Evolutionary conservation across 805 yeast species (phyloP).

Genomic region (Peterozyma xylosa): DNA sequence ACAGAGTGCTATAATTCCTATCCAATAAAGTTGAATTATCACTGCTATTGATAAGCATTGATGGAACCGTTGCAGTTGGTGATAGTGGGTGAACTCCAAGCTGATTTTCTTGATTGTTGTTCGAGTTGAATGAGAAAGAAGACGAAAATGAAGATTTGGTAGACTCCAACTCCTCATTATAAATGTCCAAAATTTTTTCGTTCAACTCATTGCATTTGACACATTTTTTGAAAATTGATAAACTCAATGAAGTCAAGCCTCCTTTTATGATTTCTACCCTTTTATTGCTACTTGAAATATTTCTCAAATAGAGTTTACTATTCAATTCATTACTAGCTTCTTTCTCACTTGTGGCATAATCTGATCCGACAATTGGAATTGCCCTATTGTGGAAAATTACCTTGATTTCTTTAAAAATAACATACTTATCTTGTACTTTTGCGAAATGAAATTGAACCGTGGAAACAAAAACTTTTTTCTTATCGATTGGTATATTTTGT

Average conservation of each 20-base stretch:
- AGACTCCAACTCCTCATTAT: neutral
- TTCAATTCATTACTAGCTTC: slow-evolving; percentile 3
- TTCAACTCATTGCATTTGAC: slow-evolving; percentile 2
- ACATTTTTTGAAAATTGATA: slow-evolving; percentile 16
- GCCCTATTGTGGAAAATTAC: slow-evolving; percentile 18
- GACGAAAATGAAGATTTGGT: neutral
- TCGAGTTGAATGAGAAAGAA: neutral
- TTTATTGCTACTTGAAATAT: slow-evolving; percentile 9
- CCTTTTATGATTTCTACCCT: slow-evolving; percentile 15
- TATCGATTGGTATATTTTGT: neutral
- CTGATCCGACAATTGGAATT: neutral
- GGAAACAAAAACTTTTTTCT: slow-evolving; percentile 10
- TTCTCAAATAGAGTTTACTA: neutral
- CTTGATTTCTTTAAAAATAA: slow-evolving; percentile 22
- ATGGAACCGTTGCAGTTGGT: neutral
- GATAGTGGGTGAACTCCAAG: neutral
- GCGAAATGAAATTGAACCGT: slow-evolving; percentile 20
- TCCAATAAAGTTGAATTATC: too few relatives aligned
- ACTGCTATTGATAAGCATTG: neutral
- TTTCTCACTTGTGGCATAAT: slow-evolving; percentile 2
- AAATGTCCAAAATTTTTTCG: neutral
- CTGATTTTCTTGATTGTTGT: neutral
- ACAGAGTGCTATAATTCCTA: neutral
- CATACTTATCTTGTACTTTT: slow-evolving; percentile 17
- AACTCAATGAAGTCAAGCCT: slow-evolving; percentile 15